Conservation (phyloP, 768 basidiomycete genomes). For the Lenzites betulinus region DNA sequence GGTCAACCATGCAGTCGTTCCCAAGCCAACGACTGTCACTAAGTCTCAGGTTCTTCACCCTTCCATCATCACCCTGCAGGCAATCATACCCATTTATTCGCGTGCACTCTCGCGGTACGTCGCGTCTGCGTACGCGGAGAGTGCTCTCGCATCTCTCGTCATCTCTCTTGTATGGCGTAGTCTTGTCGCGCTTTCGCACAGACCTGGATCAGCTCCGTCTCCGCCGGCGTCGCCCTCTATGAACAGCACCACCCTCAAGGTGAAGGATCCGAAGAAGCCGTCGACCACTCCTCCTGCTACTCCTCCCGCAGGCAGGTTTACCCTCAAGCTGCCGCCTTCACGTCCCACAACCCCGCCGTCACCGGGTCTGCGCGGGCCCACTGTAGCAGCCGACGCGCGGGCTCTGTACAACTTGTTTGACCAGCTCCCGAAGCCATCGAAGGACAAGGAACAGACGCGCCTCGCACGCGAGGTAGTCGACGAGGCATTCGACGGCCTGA, state of each 20-base stretch:
- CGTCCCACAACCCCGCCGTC: conserved; percentile 65
- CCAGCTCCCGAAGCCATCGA: conserved; percentile 59
- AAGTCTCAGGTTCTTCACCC: conserved; percentile 46
- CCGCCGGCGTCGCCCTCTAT: conserved; percentile 43
- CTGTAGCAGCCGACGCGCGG: conserved; percentile 58
- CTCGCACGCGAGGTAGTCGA: conserved; percentile 81
- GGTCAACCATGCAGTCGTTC: not conserved
- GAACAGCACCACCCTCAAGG: conserved; percentile 22
- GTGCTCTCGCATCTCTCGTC: conserved; percentile 65
- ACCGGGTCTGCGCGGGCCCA: conserved; percentile 35
- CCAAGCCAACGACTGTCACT: conserved; percentile 8
- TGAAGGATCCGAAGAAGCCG: conserved; percentile 32
- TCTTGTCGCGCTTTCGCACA: conserved; percentile 68
- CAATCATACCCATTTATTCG: conserved; percentile 62
- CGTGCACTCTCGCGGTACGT: conserved; percentile 60
- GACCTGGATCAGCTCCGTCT: conserved; percentile 43
- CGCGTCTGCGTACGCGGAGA: conserved; percentile 53
- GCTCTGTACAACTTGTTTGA: conserved; percentile 62
- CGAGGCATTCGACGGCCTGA: conserved; percentile 70
- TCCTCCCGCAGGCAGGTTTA: conserved; percentile 60
- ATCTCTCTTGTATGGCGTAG: conserved; percentile 77
- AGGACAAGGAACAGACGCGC: conserved; percentile 47
- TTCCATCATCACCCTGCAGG: conserved; percentile 59
- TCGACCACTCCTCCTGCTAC: conserved; percentile 55
- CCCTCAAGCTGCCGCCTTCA: conserved; percentile 64